phyloP scores from a whole-genome alignment of 352 stramenopile genomes.

The Pilasporangium apinafurcum region DNA sequence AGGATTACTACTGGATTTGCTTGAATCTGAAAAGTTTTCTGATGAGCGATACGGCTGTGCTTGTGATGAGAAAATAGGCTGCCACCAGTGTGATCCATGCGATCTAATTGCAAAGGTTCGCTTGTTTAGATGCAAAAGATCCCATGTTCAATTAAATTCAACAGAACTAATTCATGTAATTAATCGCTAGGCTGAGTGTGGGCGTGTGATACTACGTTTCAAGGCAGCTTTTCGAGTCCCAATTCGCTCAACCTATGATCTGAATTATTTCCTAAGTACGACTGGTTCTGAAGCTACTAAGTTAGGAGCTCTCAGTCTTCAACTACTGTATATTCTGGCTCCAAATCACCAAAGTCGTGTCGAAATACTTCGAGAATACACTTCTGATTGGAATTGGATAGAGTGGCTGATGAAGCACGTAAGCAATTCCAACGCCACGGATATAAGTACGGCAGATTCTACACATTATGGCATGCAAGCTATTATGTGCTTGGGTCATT shows the following conservation, averaged over 20 bases:
- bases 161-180: no score
- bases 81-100: neutral
- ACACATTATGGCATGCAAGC: no score
- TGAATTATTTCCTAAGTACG: constrained; percentile 6
- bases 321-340: constrained; percentile 1
- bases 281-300: neutral
- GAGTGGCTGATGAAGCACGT: constrained; percentile 5
- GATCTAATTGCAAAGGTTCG: constrained; percentile 9
- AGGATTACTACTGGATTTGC: constrained; percentile 1
- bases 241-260: constrained; percentile 7
- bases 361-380: constrained; percentile 3
- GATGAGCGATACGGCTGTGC: constrained; percentile 6
- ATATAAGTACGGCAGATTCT: no score
- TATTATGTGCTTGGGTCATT: constrained; percentile 6
- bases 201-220: constrained; percentile 8
- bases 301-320: neutral
- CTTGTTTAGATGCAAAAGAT: no score
- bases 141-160: no score
- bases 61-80: constrained; percentile 1
- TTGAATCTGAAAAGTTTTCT: neutral
- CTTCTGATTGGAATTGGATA: constrained; percentile 2
- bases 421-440: neutral
- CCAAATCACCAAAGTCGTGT: constrained; percentile 2
- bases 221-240: constrained; percentile 4
- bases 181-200: constrained; percentile 2